phyloP scores from a whole-genome alignment of 371 early-diverging fungal genomes.

The Mucor lusitanicus region DNA sequence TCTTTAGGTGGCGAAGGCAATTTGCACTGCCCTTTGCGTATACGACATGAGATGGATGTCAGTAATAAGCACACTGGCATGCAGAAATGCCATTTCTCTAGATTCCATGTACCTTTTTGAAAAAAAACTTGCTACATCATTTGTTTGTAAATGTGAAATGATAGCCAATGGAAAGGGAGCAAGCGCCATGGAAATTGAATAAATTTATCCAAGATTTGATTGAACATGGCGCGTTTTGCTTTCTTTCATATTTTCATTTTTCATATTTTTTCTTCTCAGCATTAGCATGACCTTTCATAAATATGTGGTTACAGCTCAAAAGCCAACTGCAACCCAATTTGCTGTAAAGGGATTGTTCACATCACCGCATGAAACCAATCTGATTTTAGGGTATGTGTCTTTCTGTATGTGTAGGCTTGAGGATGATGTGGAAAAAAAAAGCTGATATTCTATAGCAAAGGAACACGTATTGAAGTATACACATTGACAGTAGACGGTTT shows the following conservation, averaged over 20 bases:
- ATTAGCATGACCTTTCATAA: slow-evolving; percentile 43
- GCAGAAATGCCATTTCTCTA: not conserved
- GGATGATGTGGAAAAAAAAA: not conserved
- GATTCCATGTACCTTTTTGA: not conserved
- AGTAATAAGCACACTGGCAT: not conserved
- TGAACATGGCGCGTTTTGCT: not conserved
- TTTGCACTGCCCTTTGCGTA: not conserved
- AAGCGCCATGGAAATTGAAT: not conserved
- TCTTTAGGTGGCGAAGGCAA: not conserved
- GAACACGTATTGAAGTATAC: slow-evolving; percentile 74
- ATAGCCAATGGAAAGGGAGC: not conserved
- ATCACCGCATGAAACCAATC: slow-evolving; percentile 62
- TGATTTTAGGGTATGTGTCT: slow-evolving; percentile 66
- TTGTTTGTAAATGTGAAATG: not conserved
- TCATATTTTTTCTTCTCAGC: not conserved
- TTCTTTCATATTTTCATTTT: not conserved
- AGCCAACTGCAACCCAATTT: slow-evolving; percentile 52
- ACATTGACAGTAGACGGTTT: slow-evolving; percentile 61
- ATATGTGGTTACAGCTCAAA: slow-evolving; percentile 58
- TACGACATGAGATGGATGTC: not conserved
- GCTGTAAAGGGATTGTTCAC: slow-evolving; percentile 71
- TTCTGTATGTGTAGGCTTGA: not conserved
- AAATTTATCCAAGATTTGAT: not conserved
- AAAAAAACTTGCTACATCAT: not conserved
- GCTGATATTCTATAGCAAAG: slow-evolving; percentile 52